Evolutionary conservation across 371 early-diverging fungal species (phyloP).

Genomic region (Encephalitozoon intestinalis): DNA sequence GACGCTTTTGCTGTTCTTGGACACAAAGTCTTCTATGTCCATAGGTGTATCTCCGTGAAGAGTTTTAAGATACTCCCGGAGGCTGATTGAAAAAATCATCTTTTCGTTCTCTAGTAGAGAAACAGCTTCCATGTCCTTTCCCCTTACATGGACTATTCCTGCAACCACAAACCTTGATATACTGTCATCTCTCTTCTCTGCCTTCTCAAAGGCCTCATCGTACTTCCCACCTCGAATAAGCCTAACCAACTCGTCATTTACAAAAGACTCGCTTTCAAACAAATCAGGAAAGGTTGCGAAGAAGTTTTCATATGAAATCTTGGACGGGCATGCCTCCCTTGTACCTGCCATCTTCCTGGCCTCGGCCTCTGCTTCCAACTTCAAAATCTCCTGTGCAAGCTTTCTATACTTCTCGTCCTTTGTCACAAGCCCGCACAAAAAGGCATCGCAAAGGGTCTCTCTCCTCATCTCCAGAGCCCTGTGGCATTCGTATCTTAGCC

Average conservation of each 20-base stretch:
- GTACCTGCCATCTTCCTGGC: background rate
- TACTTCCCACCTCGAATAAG: background rate
- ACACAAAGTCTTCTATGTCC: conserved; percentile 9
- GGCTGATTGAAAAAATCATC: background rate
- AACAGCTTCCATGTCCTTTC: background rate
- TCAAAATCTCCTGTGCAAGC: background rate
- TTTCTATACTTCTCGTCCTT: conserved; percentile 9
- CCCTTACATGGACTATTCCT: background rate
- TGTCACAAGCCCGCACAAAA: background rate
- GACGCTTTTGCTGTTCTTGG: background rate
- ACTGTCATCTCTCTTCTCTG: background rate
- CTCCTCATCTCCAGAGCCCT: background rate
- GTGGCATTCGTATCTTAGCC: conserved; percentile 19
- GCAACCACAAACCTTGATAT: background rate
- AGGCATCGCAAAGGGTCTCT: background rate
- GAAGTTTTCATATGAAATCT: background rate
- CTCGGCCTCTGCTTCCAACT: background rate
- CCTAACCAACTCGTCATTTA: background rate
- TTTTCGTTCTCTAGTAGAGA: conserved; percentile 1
- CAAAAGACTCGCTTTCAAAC: conserved; percentile 1
- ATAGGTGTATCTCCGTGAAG: background rate
- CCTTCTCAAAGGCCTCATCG: background rate
- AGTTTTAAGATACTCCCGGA: background rate
- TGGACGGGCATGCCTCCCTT: background rate
- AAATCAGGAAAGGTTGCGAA: background rate